Evolutionary conservation across 2,329 filamentous ascomycete species (phyloP).

Genomic region (Xylariaceae sp.): DNA sequence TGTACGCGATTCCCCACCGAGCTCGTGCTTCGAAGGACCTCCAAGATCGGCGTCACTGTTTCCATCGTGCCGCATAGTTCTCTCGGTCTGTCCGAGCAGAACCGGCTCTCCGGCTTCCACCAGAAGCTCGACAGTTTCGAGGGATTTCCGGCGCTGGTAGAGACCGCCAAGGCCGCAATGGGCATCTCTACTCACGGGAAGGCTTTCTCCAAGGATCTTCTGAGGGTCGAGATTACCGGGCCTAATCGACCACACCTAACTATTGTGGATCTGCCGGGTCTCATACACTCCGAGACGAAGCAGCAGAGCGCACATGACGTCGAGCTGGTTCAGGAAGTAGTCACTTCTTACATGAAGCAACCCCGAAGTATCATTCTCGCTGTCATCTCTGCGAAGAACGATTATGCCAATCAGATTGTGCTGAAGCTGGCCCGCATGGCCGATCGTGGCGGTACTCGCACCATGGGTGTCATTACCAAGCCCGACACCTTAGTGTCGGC

Average conservation of each 20-base stretch:
- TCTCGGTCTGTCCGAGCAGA: constrained; percentile 25
- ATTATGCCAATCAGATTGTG: constrained; percentile 55
- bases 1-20: constrained; percentile 62
- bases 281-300: neutral
- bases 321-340: constrained; percentile 41
- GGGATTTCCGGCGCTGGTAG: constrained; percentile 14
- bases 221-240: neutral
- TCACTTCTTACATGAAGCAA: constrained; percentile 51
- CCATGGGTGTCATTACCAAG: constrained; percentile 48
- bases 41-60: constrained; percentile 32
- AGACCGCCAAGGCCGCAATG: neutral
- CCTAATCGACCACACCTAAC: neutral
- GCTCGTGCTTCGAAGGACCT: constrained; percentile 47
- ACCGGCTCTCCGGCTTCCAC: constrained; percentile 18
- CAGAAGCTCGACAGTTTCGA: constrained; percentile 26
- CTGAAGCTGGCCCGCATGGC: constrained; percentile 40
- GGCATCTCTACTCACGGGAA: neutral
- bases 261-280: neutral
- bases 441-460: constrained; percentile 35
- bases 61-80: constrained; percentile 34
- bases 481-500: constrained; percentile 35
- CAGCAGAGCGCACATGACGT: constrained; percentile 39
- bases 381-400: constrained; percentile 50
- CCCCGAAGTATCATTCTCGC: constrained; percentile 55
- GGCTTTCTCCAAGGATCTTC: neutral